A percentile compares a stretch with the other conserved stretches of the same genome.
These are phyloP conservation scores for Westerdykella ornata DNA, from an alignment of 2,329 filamentous ascomycete genomes.

Conservation along the genomic window DNA sequence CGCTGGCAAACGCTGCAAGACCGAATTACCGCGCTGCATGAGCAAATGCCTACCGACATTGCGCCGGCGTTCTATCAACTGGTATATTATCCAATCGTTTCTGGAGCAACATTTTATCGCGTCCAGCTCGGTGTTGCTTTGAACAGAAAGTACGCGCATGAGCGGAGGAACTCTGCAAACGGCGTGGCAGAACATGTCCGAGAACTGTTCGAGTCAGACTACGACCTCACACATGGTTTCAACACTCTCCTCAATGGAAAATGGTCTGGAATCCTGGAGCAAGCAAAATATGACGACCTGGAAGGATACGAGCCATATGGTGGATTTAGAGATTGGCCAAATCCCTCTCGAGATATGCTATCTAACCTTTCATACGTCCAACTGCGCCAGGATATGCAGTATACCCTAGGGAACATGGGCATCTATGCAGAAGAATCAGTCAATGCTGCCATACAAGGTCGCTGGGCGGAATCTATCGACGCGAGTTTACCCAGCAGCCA, in stretches of 20 bases:
- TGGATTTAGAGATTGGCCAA: conserved; percentile 47
- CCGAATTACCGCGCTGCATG: conserved; percentile 4
- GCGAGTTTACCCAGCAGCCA: conserved; percentile 52
- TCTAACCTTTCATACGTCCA: conserved; percentile 54
- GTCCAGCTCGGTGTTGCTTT: conserved; percentile 31
- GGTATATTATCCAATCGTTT: conserved; percentile 48
- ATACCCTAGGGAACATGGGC: conserved; percentile 12
- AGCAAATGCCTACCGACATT: conserved; percentile 37
- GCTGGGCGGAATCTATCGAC: conserved; percentile 46
- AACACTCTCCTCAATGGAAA: conserved; percentile 40
- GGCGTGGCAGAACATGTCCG: conserved; percentile 7
- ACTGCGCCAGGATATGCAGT: conserved; percentile 16
- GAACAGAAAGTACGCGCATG: conserved; percentile 49
- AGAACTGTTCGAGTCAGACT: conserved; percentile 11
- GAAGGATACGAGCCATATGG: conserved; percentile 38
- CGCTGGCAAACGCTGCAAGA: conserved; percentile 8
- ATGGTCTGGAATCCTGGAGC: conserved; percentile 53
- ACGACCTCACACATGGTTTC: conserved; percentile 11
- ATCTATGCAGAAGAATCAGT: conserved; percentile 13
- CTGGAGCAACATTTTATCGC: conserved; percentile 46
- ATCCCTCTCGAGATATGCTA: conserved; percentile 59
- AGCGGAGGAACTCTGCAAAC: conserved; percentile 15
- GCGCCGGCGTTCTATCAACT: conserved; percentile 54
- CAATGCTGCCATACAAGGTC: conserved; percentile 26
- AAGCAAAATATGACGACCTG: conserved; percentile 12